Conservation (phyloP, 129 eudicot species). For the Centella asiatica region DNA sequence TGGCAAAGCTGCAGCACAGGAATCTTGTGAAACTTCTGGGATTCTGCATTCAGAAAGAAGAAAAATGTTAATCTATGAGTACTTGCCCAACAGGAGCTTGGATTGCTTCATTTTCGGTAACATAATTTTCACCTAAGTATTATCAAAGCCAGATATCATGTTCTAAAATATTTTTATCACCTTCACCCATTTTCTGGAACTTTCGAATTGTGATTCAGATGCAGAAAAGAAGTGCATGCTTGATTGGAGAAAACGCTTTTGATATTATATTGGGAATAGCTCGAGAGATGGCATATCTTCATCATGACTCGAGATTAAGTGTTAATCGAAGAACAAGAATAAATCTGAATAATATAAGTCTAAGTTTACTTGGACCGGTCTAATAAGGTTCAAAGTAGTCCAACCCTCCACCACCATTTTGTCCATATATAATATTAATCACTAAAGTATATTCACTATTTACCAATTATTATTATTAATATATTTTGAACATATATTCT, state of each 20-base stretch:
- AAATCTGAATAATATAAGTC: no score
- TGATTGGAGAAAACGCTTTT: constrained; percentile 1
- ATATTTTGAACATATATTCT: no score
- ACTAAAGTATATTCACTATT: no score
- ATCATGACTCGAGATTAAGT: constrained; percentile 1
- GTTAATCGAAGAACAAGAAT: not conserved
- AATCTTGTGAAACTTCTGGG: constrained; percentile 21
- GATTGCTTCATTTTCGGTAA: constrained; percentile 16
- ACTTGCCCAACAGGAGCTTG: constrained; percentile 23
- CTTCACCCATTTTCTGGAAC: not conserved
- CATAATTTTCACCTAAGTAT: not conserved
- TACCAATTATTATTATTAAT: no score
- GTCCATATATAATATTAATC: no score
- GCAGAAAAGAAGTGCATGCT: not conserved
- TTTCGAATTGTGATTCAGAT: not conserved
- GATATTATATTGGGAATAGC: not conserved
- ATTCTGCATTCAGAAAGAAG: constrained; percentile 13
- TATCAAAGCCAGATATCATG: no score
- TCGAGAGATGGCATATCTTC: constrained; percentile 1
- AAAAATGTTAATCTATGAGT: constrained; percentile 19
- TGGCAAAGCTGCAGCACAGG: constrained; percentile 19
- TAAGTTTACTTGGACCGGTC: no score
- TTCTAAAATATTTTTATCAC: no score
- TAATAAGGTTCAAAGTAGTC: no score
- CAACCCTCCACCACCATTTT: no score